Evolutionary conservation across 106 monocot species (phyloP), one percentile per base, ranked within the genome.

Genomic region (Phalaenopsis equestris): DNA sequence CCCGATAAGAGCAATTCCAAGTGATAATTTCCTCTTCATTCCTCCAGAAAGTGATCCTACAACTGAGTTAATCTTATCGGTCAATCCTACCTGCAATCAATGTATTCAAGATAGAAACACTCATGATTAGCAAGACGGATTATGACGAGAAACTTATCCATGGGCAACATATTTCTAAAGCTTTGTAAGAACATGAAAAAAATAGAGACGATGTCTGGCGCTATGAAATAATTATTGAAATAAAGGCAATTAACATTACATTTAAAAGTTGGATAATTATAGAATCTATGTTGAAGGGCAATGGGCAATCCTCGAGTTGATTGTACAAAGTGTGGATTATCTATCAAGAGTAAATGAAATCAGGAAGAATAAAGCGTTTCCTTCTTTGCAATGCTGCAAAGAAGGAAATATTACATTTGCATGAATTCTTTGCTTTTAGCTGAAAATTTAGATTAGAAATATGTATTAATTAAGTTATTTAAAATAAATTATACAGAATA

Each of bases 1-100:
- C 81, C 96, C 96, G 76, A 96, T 91, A 18, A 96, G 89, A 24
- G 96, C 91, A 70, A 96, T 93, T 77, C 89, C 96, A 83, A 96
- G 86, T 17, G 93, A 93, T 55, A 96, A 83, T 84, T 93, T 96
- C 75, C 96, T 91, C 81, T 91, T 96, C 96, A 96, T 96, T 36
- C 96, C 96, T 73, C 96, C 96, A 75, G 91, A 93, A 78, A 95
- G 86, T 55, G 92, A 80, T 43, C 86, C 86, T 36, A 95, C 91
- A 75, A 79, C 37, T 61, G 88, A 84, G 79, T 86, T 90, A 36
- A 84, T 41, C 84, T 95, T 95, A 77, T 95, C 92, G 21, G 85
- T 38, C 73, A 95, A 87, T 67, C 92, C 94, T 19, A 95, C 92
- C 94, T 94, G 85, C 68, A 67, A 43, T 52, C 64, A 82, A 42